Evolutionary conservation across 108 stramenopile species (phyloP), one percentile per base, ranked within the genome.

Genomic region (Nitzschia sp.): DNA sequence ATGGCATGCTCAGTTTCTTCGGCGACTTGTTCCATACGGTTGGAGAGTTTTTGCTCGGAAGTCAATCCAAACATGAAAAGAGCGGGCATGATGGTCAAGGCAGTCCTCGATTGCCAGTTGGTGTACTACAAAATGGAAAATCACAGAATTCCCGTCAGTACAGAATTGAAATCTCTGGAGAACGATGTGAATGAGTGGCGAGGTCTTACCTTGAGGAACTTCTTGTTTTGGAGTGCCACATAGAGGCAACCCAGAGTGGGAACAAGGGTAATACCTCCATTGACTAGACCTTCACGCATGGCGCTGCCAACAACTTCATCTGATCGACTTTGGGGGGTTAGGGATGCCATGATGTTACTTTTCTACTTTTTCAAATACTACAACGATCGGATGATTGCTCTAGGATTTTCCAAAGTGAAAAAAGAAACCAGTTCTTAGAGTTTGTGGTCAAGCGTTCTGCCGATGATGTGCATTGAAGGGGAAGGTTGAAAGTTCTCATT

Each of bases 81-180:
- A 19, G 92, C 78, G 2, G 92, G 92, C 92, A 93, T 89, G 52
- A 91, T 86, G 41, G 59, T 72, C 14, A 91, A 14, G 40, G 90
- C 90, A n/a, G 90, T 91, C 54, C 90, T 76, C 20, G 76, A 75
- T 63, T 82, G 81, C 79, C 79, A 84, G 57, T 91, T 91, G 10
- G 90, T 91, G 38, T 63, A 41, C 64, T 73, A 17, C 24, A 34
- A 5, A 34, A n/a, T n/a, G 29, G 3, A 34, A 34, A 34, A 3
- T 34, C 29, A 34, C 3, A 34, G 29, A 5, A 34, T 34, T 34
- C 3, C 1, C 29, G 29, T 34, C 29, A 34, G 29, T 34, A 34
- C 3, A 34, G 29, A 5, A 34, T 3, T 34, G 29, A 34, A 34
- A 1, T 3, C 29, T 34, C 29, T 34, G 29, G 29, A 34, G 1